Base-by-base conservation (phyloP, 2,329 filamentous ascomycete species). In the Fusarium avenaceum region DNA sequence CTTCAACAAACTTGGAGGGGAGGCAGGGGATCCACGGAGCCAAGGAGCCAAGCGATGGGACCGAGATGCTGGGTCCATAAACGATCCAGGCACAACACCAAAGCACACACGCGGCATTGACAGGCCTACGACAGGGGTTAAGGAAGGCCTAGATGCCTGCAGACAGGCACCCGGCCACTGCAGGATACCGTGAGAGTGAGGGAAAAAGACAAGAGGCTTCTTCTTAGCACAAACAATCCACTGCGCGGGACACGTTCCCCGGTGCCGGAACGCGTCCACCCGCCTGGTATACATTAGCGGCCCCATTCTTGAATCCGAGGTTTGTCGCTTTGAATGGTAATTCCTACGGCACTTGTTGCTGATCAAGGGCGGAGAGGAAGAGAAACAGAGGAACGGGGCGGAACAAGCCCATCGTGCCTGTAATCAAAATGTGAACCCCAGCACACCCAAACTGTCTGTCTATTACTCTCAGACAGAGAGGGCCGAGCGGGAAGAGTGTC, bases 61-160 rank as follows among this genome's bases (percentile, higher is more conserved):
- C 65, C 65, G 38, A 69, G 61, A 62, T 66, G 44, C 56, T 28
- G 54, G 62, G 49, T 56, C 63, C 40, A 38, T 68, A 35, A 50
- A 60, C 46, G 56, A 69, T 66, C 65, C 65, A 69, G 65, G 65
- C 56, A 69, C 56, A 51, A n/a, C 60, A 44, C 50, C 52, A 47
- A 48, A 53, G 19, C 58, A 30, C 45, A 46, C 52, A 63, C 65
- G 57, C 62, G 66, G 66, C 62, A 70, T 51, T 69, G 61, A 51
- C 66, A 69, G 52, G 52, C 47, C 47, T 43, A 44, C 40, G 59
- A 30, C 65, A 66, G 46, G 66, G 65, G 22, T 59, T 28, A 15
- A 30, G 11, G 24, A 38, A 46, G 33, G 39, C 22, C 50, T 20
- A 51, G 56, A 62, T 69, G 65, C 65, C 35, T 62, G 65, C 52